phyloP scores from a whole-genome alignment of 2,329 filamentous ascomycete genomes.

The Zarea fungicola region DNA sequence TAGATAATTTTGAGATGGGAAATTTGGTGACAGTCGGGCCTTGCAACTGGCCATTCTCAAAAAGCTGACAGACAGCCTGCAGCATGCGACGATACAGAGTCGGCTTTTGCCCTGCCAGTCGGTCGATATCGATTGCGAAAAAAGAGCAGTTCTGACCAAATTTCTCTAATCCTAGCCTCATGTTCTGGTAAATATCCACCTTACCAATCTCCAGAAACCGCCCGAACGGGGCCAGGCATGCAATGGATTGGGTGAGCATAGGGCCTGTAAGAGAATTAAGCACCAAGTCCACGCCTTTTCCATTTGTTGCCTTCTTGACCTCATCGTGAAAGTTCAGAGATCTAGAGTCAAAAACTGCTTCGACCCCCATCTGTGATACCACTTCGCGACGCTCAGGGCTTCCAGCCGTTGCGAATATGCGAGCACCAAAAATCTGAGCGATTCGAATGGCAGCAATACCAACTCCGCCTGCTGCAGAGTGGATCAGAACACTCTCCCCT shows the following conservation, averaged over 20 bases:
- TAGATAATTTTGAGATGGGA: no score
- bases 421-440: slow-evolving; percentile 15
- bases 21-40: no score
- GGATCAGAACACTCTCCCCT: slow-evolving; percentile 3
- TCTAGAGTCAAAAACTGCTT: background rate
- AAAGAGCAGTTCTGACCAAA: background rate
- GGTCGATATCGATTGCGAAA: background rate
- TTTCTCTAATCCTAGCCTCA: background rate
- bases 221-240: background rate
- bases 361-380: background rate
- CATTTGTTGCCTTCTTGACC: background rate
- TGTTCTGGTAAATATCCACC: background rate
- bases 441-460: slow-evolving; percentile 17
- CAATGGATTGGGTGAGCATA: background rate
- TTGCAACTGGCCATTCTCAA: no score
- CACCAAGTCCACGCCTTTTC: background rate
- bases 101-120: no score
- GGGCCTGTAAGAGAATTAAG: background rate
- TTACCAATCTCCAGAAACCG: background rate
- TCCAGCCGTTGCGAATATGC: slow-evolving; percentile 24
- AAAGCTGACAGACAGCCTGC: no score
- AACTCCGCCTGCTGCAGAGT: slow-evolving; percentile 15
- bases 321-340: background rate
- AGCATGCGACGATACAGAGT: no score
- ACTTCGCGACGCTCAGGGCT: background rate